A percentile compares a stretch with the other conserved stretches of the same genome.
Evolutionary conservation across 2,329 filamentous ascomycete genomes (phyloP).

Genomic region (Cladosporium sphaerospermum): DNA sequence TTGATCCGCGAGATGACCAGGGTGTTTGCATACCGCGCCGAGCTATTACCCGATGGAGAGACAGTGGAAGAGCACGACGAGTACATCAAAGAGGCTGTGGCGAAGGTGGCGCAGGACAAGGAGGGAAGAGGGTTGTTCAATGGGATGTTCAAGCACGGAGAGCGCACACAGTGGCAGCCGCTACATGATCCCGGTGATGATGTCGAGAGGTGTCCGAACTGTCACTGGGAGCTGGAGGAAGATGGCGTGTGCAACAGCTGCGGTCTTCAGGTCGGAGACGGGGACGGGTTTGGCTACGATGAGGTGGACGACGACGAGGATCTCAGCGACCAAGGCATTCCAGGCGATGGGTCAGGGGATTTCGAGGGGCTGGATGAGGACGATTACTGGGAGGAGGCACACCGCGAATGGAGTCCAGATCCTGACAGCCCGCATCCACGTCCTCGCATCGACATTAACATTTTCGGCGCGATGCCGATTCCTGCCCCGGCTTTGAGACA

Average conservation of each 20-base stretch:
- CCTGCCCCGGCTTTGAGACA: background rate
- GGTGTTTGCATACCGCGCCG: slow-evolving; percentile 53
- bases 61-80: slow-evolving; percentile 55
- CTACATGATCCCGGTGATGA: slow-evolving; percentile 54
- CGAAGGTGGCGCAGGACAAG: slow-evolving; percentile 55
- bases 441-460: background rate
- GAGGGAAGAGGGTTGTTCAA: slow-evolving; percentile 57
- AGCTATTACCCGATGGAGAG: slow-evolving; percentile 58
- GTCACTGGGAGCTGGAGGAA: slow-evolving; percentile 59
- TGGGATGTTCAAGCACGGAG: slow-evolving; percentile 46
- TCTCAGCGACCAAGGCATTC: slow-evolving; percentile 11
- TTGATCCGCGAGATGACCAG: slow-evolving; percentile 59
- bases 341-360: background rate
- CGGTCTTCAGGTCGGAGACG: slow-evolving; percentile 44
- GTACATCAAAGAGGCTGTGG: slow-evolving; percentile 54
- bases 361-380: slow-evolving; percentile 14
- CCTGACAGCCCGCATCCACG: background rate
- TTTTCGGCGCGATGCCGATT: background rate
- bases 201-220: slow-evolving; percentile 56
- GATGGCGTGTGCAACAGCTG: slow-evolving; percentile 54
- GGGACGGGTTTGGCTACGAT: slow-evolving; percentile 35
- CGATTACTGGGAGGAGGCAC: slow-evolving; percentile 15
- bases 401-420: slow-evolving; percentile 3
- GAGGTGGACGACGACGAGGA: slow-evolving; percentile 33
- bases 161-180: slow-evolving; percentile 29